Evolutionary conservation across 805 yeast species (phyloP).

Genomic region (Suhomyces kilbournensis): DNA sequence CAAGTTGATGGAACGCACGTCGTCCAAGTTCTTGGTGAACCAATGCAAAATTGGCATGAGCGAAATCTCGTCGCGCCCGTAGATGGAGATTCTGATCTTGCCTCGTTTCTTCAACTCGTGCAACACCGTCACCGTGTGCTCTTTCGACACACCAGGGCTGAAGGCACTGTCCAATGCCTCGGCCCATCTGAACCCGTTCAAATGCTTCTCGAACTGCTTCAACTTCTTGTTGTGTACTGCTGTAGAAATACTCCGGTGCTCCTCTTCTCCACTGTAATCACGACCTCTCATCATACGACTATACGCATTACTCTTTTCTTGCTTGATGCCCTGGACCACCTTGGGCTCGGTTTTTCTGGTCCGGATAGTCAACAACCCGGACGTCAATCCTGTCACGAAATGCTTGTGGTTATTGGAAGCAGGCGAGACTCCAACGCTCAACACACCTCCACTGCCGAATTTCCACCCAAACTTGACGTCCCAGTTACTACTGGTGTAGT

Average conservation of each 20-base stretch:
- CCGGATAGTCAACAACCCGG: constrained; percentile 85
- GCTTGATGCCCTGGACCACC: constrained; percentile 48
- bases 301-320: constrained; percentile 58
- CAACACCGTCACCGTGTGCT: constrained; percentile 75
- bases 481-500: constrained; percentile 67
- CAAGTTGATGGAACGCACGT: constrained; percentile 64
- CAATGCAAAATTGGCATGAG: constrained; percentile 85
- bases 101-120: constrained; percentile 87
- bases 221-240: constrained; percentile 58
- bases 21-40: constrained; percentile 75
- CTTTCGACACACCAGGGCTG: constrained; percentile 72
- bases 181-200: constrained; percentile 86
- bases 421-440: constrained; percentile 88
- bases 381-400: constrained; percentile 82
- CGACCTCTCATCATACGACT: constrained; percentile 86
- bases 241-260: constrained; percentile 66
- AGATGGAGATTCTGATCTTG: constrained; percentile 75
- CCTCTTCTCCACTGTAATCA: constrained; percentile 87
- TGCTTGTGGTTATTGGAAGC: constrained; percentile 61
- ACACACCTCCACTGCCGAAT: constrained; percentile 83
- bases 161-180: constrained; percentile 91
- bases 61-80: constrained; percentile 80
- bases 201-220: constrained; percentile 76
- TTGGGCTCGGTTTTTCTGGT: constrained; percentile 73
- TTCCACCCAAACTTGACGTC: constrained; percentile 96